Conservation (phyloP, 306 rosid genomes). For the Pyrus bretschneideri region DNA sequence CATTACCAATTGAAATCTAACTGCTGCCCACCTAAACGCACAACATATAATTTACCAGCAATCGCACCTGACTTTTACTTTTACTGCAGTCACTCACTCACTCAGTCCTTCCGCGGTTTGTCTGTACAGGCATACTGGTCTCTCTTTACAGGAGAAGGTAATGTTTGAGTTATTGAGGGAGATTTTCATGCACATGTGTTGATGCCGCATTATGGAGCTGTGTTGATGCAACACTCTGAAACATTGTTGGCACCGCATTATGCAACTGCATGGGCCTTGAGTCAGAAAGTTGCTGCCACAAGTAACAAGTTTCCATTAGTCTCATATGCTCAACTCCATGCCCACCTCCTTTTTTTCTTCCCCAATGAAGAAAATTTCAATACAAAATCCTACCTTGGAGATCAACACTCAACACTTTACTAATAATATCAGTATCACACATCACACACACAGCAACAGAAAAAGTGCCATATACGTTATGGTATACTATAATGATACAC, state of each 20-base stretch:
- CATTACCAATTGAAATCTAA: background rate
- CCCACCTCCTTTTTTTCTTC: background rate
- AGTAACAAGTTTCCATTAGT: background rate
- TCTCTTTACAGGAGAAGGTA: background rate
- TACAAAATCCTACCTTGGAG: background rate
- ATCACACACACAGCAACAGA: background rate
- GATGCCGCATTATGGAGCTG: slow-evolving; percentile 10
- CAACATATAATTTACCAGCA: background rate
- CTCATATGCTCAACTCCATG: background rate
- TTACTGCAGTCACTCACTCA: background rate
- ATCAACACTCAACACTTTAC: background rate
- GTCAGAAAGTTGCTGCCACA: background rate
- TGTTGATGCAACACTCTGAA: slow-evolving; percentile 13
- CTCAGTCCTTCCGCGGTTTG: background rate
- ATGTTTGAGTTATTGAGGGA: background rate
- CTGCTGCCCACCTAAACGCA: background rate
- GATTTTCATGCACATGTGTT: slow-evolving; percentile 5
- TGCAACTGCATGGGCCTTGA: slow-evolving; percentile 15
- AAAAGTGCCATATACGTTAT: background rate
- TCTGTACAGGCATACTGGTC: background rate
- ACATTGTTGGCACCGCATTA: slow-evolving; percentile 9
- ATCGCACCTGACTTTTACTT: background rate
- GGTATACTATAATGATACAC: background rate
- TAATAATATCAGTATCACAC: background rate
- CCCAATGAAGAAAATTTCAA: background rate